Percentiles rank a stretch among this genome's conserved stretches.
Conservation (phyloP, 2,329 filamentous ascomycete genomes). For the Chaetomiaceae sp. region DNA sequence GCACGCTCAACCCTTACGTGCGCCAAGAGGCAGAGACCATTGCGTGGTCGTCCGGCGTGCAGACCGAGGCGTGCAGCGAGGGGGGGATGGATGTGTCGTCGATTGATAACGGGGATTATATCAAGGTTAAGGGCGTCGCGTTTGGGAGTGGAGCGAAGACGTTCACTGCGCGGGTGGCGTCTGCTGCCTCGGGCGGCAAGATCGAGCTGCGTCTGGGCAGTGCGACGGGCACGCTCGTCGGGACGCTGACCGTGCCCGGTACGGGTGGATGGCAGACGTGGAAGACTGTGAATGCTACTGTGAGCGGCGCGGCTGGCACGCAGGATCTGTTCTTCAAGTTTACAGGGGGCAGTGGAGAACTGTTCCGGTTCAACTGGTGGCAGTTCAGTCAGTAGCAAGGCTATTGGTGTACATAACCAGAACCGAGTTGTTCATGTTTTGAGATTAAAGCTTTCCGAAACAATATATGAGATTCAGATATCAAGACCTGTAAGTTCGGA, state of each 20-base stretch:
- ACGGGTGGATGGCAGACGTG: constrained; percentile 27
- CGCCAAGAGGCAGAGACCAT: constrained; percentile 28
- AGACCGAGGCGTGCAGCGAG: constrained; percentile 13
- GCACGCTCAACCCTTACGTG: constrained; percentile 24
- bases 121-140: constrained; percentile 29
- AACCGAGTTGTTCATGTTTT: too few relatives aligned
- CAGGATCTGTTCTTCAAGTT: constrained; percentile 16
- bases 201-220: constrained; percentile 28
- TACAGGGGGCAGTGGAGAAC: constrained; percentile 4
- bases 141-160: constrained; percentile 26
- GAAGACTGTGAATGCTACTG: constrained; percentile 8
- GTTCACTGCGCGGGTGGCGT: constrained; percentile 26
- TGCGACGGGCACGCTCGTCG: constrained; percentile 22
- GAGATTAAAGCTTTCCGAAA: too few relatives aligned
- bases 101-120: constrained; percentile 29
- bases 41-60: constrained; percentile 22
- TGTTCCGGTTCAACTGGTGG: constrained; percentile 17
- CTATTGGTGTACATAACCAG: too few relatives aligned
- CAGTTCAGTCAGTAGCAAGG: too few relatives aligned
- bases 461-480: too few relatives aligned
- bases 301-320: constrained; percentile 13
- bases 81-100: constrained; percentile 24
- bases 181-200: constrained; percentile 20
- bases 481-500: too few relatives aligned
- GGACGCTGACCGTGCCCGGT: constrained; percentile 24